Evolutionary conservation across 2,329 filamentous ascomycete species (phyloP), one percentile per base, ranked within the genome.

Genomic region (Penicillium sp.): DNA sequence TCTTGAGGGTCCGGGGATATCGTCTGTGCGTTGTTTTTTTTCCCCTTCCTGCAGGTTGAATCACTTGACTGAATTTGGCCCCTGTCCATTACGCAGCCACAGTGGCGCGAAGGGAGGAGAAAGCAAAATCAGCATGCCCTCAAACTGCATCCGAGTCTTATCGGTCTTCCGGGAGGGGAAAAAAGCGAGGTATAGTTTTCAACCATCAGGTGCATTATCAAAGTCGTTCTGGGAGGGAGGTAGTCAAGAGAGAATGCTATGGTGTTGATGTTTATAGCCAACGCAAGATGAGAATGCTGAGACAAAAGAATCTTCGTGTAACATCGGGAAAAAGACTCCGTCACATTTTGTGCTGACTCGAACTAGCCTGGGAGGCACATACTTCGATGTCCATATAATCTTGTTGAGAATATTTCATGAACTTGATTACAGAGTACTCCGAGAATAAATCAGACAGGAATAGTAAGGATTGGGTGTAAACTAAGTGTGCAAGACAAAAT

Each of bases 251-350:
- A 20, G 11, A 13, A 26, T n/a, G 34, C 1, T 22, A 47, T 35
- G 14, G 42, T 49, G 11, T 8, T 34, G 39, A 31, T 16, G 10
- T 22, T 26, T n/a, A 34, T 43, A 35, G 37, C 13, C 9, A 32
- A 35, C 29, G 26, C 2, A 35, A 8, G 18, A 13, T 8, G n/a
- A 20, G 26, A 42, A 43, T n/a, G n/a, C n/a, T 46, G n/a, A 38
- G 20, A 49, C 14, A 43, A 43, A 16, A 47, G 37, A 46, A 49
- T 22, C 11, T 51, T 53, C 45, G 50, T 59, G 55, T 57, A 34
- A 58, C 56, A 26, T 43, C 42, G 50, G 56, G 60, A 53, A 63
- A 63, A 63, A 47, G 35, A 44, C 42, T 60, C 59, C 61, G 59
- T 43, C 20, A 26, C 11, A 32, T 22, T 31, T 35, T 16, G 7